Percentiles rank a stretch among this genome's conserved stretches.
phyloP scores from a whole-genome alignment of 148 eudicot genomes.

The Rheum nobile region DNA sequence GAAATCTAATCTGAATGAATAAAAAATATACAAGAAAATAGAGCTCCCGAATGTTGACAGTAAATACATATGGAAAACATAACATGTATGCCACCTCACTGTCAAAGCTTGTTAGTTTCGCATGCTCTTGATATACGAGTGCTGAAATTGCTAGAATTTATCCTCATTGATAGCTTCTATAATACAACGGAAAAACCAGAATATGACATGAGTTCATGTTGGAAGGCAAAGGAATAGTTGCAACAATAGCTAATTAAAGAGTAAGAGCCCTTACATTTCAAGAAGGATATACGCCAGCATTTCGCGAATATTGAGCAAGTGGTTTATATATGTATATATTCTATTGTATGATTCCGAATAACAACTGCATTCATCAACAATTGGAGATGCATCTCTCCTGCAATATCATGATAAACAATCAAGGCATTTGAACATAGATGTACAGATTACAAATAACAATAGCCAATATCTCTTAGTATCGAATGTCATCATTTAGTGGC shows the following conservation, averaged over 20 bases:
- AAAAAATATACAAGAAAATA: too few relatives aligned
- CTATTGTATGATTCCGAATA: constrained; percentile 70
- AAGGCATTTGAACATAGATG: not conserved
- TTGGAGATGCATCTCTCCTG: constrained; percentile 66
- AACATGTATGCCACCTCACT: not conserved
- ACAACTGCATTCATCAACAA: constrained; percentile 53
- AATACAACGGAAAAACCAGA: constrained; percentile 32
- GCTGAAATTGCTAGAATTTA: constrained; percentile 41
- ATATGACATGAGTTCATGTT: not conserved
- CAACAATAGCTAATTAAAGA: not conserved
- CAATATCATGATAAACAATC: not conserved
- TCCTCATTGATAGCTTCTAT: constrained; percentile 49
- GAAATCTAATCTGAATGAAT: too few relatives aligned
- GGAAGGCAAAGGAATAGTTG: too few relatives aligned
- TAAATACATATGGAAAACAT: too few relatives aligned
- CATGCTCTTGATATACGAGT: constrained; percentile 33
- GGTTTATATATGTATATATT: constrained; percentile 71
- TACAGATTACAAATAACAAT: not conserved
- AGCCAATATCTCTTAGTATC: too few relatives aligned
- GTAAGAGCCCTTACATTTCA: constrained; percentile 51
- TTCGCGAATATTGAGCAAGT: constrained; percentile 67
- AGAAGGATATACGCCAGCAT: constrained; percentile 70
- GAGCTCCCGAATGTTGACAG: too few relatives aligned
- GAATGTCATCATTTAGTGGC: too few relatives aligned
- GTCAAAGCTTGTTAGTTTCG: constrained; percentile 21